Base-by-base conservation (phyloP, 2,329 filamentous ascomycete genomes). In the Colletotrichum plurivorum region DNA sequence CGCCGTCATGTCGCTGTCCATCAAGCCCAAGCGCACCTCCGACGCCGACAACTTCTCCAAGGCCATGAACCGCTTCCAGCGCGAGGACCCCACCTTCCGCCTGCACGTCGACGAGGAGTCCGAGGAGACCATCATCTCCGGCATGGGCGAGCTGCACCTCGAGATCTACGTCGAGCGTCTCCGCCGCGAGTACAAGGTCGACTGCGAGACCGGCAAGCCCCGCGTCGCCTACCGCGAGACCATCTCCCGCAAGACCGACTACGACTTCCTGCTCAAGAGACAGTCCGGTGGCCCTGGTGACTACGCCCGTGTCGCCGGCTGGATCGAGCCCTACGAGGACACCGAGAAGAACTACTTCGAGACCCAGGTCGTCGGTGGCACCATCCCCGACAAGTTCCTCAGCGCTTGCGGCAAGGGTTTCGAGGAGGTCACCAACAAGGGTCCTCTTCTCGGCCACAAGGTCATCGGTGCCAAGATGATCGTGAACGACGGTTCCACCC, bases 161-260 rank as follows among this genome's bases (percentile, higher is more conserved):
- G 95, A 97, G 77, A 97, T 99, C 77, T 99, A 99, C 81, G 91
- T 99, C 58, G 96, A 99, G 84, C 94, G 96, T 74, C 95, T 99
- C 85, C 92, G 93, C 75, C 92, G 96, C 78, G 96, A 99, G 83
- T 99, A 99, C 88, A 94, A 93, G 78, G 95, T 97, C 62, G 96
- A 98, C 73, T 97, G 95, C 80, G 88, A 93, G 76, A 98, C 95
- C n/a, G 96, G 96, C 67, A 93, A 97, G 79, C 96, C 96, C 5
- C 95, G 97, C 80, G 96, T 99, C 73, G 94, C 96, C 22, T 99
- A 98, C 86, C 92, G 96, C 74, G 96, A 99, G 84, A 98, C 95
- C 46, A 92, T 99, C 76, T 92, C 92, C 60, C 85, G 91, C 71
- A 89, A 86, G 64, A 90, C 94, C 75, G 89, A 94, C 52, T 99